These are phyloP conservation scores for Epichloe gansuensis DNA, from an alignment of 2,329 filamentous ascomycete species.

Conservation along the genomic window DNA sequence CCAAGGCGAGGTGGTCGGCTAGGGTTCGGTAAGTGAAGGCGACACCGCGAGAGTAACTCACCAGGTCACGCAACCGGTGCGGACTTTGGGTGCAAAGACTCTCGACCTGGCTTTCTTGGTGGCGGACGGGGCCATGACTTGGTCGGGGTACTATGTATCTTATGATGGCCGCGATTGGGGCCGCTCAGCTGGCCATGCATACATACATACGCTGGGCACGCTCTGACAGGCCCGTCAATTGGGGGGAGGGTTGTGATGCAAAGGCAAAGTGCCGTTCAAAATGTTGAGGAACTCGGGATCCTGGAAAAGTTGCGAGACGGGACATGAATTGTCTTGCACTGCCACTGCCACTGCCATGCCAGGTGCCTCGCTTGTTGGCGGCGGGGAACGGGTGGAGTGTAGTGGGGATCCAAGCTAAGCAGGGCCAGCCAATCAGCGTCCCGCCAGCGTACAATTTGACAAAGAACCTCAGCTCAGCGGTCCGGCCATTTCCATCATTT, in stretches of 20 bases:
- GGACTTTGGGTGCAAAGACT: conserved; percentile 3
- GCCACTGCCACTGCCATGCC: not conserved
- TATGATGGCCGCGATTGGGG: not conserved
- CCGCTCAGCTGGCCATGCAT: not conserved
- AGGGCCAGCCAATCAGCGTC: not conserved
- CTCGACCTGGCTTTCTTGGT: conserved; percentile 1
- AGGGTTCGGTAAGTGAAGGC: not conserved
- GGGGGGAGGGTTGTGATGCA: not conserved
- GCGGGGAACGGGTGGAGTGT: not conserved
- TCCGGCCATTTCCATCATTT: not conserved
- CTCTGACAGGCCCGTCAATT: not conserved
- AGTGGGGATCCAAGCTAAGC: not conserved
- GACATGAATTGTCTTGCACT: not conserved
- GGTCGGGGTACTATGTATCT: not conserved
- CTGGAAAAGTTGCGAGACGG: not conserved
- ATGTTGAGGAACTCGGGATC: not conserved
- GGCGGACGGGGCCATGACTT: conserved; percentile 1
- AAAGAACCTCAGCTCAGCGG: not conserved
- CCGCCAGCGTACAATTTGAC: not conserved
- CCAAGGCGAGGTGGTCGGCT: not conserved
- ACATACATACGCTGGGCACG: not conserved
- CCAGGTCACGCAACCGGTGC: conserved; percentile 4
- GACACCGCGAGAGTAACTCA: not conserved
- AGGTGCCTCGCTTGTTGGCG: not conserved
- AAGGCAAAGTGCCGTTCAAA: not conserved